These are phyloP conservation scores for Hypoxylon sp. DNA, from an alignment of 2,329 filamentous ascomycete genomes.

Conservation along the genomic window DNA sequence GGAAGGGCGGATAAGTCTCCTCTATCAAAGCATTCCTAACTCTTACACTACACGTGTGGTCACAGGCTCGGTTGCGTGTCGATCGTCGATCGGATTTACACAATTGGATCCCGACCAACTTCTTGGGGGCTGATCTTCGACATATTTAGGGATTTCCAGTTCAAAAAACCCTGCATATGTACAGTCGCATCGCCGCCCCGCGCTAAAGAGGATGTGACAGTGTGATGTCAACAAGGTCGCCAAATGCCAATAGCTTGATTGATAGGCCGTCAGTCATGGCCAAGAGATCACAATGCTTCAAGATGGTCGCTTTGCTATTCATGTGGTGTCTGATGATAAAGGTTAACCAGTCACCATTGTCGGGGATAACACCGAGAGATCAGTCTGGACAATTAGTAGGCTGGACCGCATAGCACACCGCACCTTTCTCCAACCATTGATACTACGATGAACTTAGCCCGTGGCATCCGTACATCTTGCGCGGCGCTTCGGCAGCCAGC, in stretches of 20 bases:
- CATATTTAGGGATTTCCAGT: slow-evolving; percentile 21
- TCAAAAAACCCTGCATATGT: slow-evolving; percentile 28
- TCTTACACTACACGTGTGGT: slow-evolving; percentile 2
- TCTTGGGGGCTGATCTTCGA: slow-evolving; percentile 23
- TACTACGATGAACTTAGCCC: background rate
- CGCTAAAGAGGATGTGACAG: slow-evolving; percentile 36
- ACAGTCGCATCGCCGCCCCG: slow-evolving; percentile 39
- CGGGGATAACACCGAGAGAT: background rate
- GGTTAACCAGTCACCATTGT: slow-evolving; percentile 13
- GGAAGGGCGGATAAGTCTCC: background rate
- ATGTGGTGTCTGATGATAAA: background rate
- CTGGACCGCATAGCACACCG: background rate
- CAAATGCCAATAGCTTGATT: slow-evolving; percentile 25
- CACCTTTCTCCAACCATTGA: background rate
- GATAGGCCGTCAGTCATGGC: slow-evolving; percentile 8
- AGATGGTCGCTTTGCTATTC: slow-evolving; percentile 3
- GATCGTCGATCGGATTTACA: slow-evolving; percentile 27
- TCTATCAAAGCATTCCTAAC: background rate
- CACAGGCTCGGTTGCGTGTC: background rate
- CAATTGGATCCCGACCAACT: slow-evolving; percentile 23
- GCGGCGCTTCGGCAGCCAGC: slow-evolving; percentile 22
- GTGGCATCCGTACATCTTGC: background rate
- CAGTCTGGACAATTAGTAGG: background rate
- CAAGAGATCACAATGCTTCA: slow-evolving; percentile 14
- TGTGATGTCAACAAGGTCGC: slow-evolving; percentile 42